Percentiles rank a stretch among this genome's conserved stretches.
These are phyloP conservation scores for Salinomyces thailandicus DNA, from an alignment of 2,329 filamentous ascomycete species.

Conservation along the genomic window DNA sequence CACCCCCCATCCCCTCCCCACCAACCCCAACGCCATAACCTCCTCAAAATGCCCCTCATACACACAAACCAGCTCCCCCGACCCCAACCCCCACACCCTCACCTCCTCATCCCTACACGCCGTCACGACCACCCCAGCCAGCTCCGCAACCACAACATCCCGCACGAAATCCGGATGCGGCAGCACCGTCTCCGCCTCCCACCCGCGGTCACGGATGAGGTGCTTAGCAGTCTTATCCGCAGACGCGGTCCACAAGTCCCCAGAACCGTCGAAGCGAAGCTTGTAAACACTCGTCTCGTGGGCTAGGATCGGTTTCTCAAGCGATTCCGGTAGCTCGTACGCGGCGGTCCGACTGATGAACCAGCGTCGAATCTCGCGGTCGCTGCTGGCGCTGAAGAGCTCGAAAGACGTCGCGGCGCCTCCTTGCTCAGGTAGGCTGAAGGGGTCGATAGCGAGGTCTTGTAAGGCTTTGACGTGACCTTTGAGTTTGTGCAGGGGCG, in stretches of 20 bases:
- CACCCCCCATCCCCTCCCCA: slow-evolving; percentile 43
- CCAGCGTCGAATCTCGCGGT: slow-evolving; percentile 63
- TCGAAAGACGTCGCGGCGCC: slow-evolving; percentile 26
- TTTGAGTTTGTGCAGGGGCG: slow-evolving; percentile 63
- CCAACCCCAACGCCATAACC: slow-evolving; percentile 66
- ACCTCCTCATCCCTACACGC: slow-evolving; percentile 86
- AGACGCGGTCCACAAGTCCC: slow-evolving; percentile 84
- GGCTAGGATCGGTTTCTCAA: slow-evolving; percentile 52
- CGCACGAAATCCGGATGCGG: slow-evolving; percentile 83
- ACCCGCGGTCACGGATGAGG: slow-evolving; percentile 56
- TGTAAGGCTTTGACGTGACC: slow-evolving; percentile 62
- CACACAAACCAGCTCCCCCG: slow-evolving; percentile 21
- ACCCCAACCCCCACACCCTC: slow-evolving; percentile 56
- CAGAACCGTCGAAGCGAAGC: slow-evolving; percentile 54
- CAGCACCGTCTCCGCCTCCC: slow-evolving; percentile 61
- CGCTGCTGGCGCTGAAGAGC: slow-evolving; percentile 63
- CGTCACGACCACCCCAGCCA: slow-evolving; percentile 69
- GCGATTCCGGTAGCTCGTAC: slow-evolving; percentile 41
- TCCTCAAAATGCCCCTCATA: slow-evolving; percentile 80
- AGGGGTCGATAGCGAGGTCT: slow-evolving; percentile 65
- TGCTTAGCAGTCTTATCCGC: slow-evolving; percentile 83
- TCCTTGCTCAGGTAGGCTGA: slow-evolving; percentile 29
- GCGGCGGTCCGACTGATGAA: slow-evolving; percentile 44
- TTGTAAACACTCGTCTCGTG: slow-evolving; percentile 90
- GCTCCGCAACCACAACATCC: slow-evolving; percentile 56